Conservation (phyloP, 495 filamentous ascomycete species). For the Cryomyces minteri region DNA sequence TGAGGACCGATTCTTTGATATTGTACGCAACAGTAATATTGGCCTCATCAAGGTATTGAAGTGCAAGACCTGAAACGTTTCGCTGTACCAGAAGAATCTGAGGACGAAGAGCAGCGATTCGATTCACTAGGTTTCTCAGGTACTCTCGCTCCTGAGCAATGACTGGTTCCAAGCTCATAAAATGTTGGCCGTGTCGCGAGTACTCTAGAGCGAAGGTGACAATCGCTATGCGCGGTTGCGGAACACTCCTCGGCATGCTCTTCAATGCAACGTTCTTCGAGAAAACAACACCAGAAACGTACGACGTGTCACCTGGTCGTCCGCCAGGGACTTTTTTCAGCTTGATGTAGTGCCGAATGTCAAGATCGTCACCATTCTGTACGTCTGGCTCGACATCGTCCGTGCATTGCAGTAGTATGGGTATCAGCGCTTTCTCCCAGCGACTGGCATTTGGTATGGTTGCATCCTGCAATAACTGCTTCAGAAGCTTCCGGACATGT, state of each 20-base stretch:
- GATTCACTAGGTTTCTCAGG: conserved; percentile 74
- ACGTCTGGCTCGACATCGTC: conserved; percentile 92
- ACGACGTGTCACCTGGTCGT: conserved; percentile 73
- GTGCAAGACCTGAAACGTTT: conserved; percentile 74
- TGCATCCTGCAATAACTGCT: conserved; percentile 63
- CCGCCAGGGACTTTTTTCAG: conserved; percentile 90
- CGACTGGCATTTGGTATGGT: conserved; percentile 48
- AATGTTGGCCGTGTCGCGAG: conserved; percentile 82
- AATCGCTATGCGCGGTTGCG: conserved; percentile 73
- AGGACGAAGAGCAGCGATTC: conserved; percentile 73
- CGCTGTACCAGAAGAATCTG: conserved; percentile 76
- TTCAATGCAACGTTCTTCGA: conserved; percentile 93
- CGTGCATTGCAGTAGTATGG: conserved; percentile 78
- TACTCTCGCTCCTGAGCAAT: conserved; percentile 96
- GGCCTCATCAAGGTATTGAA: conserved; percentile 71
- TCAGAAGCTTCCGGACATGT: conserved; percentile 70
- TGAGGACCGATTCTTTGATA: conserved; percentile 87
- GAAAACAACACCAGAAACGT: conserved; percentile 91
- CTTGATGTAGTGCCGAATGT: conserved; percentile 98
- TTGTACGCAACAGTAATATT: conserved; percentile 88
- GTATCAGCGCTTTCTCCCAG: conserved; percentile 86
- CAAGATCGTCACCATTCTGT: conserved; percentile 77
- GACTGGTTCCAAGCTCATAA: conserved; percentile 95
- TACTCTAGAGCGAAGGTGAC: conserved; percentile 95
- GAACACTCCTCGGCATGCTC: conserved; percentile 78